A percentile compares a stretch with the other conserved stretches of the same genome.
Conservation (phyloP, 352 stramenopile species). For the Albugo laibachii region DNA sequence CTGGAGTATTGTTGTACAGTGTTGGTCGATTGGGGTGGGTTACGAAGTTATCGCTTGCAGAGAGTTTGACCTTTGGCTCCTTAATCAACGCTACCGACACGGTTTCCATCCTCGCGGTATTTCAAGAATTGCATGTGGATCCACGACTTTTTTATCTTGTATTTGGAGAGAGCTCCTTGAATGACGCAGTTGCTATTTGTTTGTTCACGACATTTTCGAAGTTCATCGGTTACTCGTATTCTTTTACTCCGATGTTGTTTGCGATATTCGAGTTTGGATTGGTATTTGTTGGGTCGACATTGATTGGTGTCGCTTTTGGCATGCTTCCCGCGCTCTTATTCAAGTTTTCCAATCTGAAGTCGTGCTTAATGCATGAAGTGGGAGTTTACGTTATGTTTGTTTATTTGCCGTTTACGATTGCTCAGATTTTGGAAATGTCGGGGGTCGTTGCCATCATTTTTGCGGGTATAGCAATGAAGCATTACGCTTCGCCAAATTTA, state of each 20-base stretch:
- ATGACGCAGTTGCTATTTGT: constrained; percentile 87
- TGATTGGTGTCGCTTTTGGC: constrained; percentile 75
- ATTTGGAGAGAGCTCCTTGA: constrained; percentile 89
- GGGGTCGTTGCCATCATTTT: constrained; percentile 91
- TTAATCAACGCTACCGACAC: constrained; percentile 88
- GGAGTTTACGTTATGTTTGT: constrained; percentile 76
- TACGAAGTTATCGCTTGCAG: constrained; percentile 67
- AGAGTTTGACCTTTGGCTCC: constrained; percentile 81
- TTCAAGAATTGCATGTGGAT: constrained; percentile 79
- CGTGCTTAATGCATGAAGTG: constrained; percentile 76
- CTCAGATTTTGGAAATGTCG: constrained; percentile 59
- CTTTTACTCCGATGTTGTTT: constrained; percentile 48
- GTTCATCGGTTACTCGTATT: constrained; percentile 80
- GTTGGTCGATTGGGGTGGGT: constrained; percentile 37
- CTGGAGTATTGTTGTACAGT: constrained; percentile 53
- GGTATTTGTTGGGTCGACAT: constrained; percentile 72
- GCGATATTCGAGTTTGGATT: constrained; percentile 80
- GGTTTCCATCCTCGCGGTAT: constrained; percentile 83
- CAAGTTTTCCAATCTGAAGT: constrained; percentile 80
- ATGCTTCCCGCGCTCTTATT: constrained; percentile 75
- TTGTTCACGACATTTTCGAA: constrained; percentile 86
- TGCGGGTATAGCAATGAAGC: constrained; percentile 79
- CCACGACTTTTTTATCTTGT: constrained; percentile 88
- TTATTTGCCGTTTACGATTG: constrained; percentile 59
- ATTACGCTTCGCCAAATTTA: constrained; percentile 81